Conservation (phyloP, 345 rosid species). For the Aquilaria sinensis region DNA sequence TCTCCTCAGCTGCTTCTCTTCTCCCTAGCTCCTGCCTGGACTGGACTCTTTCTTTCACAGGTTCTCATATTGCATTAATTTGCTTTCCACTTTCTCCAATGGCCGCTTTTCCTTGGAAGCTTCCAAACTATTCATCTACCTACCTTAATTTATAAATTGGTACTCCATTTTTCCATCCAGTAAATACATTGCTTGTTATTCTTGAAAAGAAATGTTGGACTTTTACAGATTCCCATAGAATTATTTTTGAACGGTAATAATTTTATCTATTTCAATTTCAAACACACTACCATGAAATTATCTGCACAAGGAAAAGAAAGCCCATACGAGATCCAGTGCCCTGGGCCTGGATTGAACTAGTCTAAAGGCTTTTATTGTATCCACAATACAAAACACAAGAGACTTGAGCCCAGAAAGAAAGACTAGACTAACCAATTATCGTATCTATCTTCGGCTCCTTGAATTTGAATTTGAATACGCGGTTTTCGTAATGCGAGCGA, state of each 20-base stretch:
- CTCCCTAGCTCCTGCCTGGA: too few species aligned
- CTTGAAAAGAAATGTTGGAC: not conserved
- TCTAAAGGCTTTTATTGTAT: too few species aligned
- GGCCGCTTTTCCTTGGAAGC: slow-evolving; percentile 15
- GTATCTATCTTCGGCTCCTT: too few species aligned
- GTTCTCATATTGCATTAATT: slow-evolving; percentile 9
- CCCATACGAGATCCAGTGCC: too few species aligned
- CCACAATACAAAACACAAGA: not conserved
- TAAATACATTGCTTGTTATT: too few species aligned
- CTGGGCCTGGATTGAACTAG: too few species aligned
- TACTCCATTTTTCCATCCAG: slow-evolving; percentile 3
- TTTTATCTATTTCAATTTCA: not conserved
- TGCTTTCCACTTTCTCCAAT: slow-evolving; percentile 11
- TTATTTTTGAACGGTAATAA: not conserved
- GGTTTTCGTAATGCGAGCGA: not conserved
- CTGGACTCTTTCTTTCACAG: not conserved
- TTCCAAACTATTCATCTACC: slow-evolving; percentile 3
- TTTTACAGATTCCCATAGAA: slow-evolving; percentile 7
- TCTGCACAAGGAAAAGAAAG: not conserved
- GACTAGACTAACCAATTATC: too few species aligned
- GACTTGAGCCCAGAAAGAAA: not conserved
- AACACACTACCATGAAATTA: not conserved
- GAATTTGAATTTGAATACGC: not conserved
- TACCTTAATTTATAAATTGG: slow-evolving; percentile 4
- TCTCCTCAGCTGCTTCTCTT: not conserved